Conservation (phyloP, 441 rosid genomes). For the Syzygium syzygioides region DNA sequence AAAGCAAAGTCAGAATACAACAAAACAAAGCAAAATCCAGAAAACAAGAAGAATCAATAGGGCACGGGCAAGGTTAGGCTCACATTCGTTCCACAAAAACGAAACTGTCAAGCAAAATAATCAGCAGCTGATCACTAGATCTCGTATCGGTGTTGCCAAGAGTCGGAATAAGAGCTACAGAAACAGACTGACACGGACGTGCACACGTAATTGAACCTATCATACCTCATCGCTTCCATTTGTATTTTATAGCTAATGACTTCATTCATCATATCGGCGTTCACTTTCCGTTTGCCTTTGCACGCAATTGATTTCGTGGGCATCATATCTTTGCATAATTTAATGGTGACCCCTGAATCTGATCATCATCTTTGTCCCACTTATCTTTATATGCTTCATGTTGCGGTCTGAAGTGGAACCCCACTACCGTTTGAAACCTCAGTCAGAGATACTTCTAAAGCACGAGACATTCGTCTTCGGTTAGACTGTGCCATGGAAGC, state of each 20-base stretch:
- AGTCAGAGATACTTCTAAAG: background rate
- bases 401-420: background rate
- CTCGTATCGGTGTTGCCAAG: no score
- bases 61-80: no score
- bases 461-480: background rate
- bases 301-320: background rate
- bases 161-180: background rate
- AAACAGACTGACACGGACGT: background rate
- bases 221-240: background rate
- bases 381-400: background rate
- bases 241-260: background rate
- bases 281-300: background rate
- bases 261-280: background rate
- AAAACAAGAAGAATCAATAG: no score
- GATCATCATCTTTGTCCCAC: background rate
- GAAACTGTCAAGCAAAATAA: no score
- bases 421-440: background rate
- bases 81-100: no score
- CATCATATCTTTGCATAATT: background rate
- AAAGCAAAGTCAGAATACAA: no score
- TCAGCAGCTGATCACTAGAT: no score
- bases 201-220: background rate
- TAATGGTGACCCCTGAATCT: background rate
- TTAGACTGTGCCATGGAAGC: background rate
- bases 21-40: no score